Percentiles rank a stretch among this genome's conserved stretches.
phyloP scores from a whole-genome alignment of 2,329 filamentous ascomycete species.

The Venturiaceae sp. region DNA sequence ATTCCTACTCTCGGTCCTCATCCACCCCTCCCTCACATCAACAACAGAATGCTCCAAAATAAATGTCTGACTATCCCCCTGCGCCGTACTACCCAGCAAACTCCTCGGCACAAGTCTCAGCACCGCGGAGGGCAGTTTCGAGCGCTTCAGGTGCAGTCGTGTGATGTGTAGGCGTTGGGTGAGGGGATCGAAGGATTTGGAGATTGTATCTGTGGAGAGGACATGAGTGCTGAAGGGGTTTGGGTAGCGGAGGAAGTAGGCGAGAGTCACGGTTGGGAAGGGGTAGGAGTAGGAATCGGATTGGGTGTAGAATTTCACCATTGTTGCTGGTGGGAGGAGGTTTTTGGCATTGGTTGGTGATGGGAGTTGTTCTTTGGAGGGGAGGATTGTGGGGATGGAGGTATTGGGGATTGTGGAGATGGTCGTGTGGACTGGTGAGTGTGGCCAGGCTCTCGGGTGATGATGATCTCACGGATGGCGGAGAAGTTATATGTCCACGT shows the following conservation, averaged over 20 bases:
- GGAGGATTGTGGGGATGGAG: no score
- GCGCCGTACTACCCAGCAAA: conserved; percentile 49
- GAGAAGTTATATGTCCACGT: no score
- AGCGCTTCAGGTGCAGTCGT: conserved; percentile 73
- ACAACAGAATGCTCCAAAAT: conserved; percentile 73
- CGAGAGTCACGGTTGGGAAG: conserved; percentile 76
- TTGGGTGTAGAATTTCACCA: conserved; percentile 44
- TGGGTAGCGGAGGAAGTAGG: conserved; percentile 83
- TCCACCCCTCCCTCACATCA: conserved; percentile 71
- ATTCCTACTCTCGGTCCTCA: conserved; percentile 73
- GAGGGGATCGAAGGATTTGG: conserved; percentile 59
- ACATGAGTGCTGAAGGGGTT: conserved; percentile 80
- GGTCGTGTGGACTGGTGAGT: no score
- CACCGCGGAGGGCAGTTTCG: conserved; percentile 63
- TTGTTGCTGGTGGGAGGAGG: conserved; percentile 18
- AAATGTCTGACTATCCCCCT: conserved; percentile 62
- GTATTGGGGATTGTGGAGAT: no score
- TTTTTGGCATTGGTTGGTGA: no score
- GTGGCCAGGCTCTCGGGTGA: no score
- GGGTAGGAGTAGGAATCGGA: conserved; percentile 70
- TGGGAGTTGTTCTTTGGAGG: no score
- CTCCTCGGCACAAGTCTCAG: conserved; percentile 66
- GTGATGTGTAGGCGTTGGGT: conserved; percentile 69
- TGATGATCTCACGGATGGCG: no score
- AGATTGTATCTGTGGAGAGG: conserved; percentile 73